A percentile compares a stretch with the other conserved stretches of the same genome.
Conservation (phyloP, 441 rosid genomes). For the Metrosideros polymorpha region DNA sequence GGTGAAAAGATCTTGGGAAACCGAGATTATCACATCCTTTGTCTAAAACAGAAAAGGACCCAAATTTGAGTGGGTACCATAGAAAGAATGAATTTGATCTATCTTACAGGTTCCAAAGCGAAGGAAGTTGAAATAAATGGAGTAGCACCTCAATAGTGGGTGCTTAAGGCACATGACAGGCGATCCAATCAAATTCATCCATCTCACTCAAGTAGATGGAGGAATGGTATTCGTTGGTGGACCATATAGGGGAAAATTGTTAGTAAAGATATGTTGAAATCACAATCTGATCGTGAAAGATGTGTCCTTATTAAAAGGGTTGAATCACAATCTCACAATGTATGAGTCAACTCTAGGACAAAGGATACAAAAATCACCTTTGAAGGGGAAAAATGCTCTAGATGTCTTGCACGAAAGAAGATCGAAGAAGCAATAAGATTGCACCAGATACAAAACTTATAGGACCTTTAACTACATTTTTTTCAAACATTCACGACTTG, state of each 20-base stretch:
- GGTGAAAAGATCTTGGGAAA: background rate
- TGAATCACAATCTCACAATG: background rate
- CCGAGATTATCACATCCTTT: background rate
- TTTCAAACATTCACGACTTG: background rate
- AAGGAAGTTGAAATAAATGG: background rate
- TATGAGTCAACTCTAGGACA: background rate
- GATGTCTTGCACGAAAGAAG: background rate
- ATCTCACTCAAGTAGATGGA: background rate
- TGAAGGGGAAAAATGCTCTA: too few species aligned
- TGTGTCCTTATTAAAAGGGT: background rate
- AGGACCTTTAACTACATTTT: background rate
- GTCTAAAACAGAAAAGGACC: background rate
- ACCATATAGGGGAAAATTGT: background rate
- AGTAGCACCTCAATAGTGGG: too few species aligned
- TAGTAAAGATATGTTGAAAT: background rate
- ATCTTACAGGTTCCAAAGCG: background rate
- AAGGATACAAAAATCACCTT: background rate
- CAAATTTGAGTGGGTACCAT: background rate
- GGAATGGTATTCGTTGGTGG: background rate
- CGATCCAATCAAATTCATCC: background rate
- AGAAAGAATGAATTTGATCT: background rate
- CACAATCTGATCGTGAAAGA: background rate
- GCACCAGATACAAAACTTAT: background rate
- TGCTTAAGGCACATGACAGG: background rate
- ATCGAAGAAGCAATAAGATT: background rate